Evolutionary conservation across 805 yeast species (phyloP), one percentile per base, ranked within the genome.

Genomic region (Wickerhamomyces queroliae): DNA sequence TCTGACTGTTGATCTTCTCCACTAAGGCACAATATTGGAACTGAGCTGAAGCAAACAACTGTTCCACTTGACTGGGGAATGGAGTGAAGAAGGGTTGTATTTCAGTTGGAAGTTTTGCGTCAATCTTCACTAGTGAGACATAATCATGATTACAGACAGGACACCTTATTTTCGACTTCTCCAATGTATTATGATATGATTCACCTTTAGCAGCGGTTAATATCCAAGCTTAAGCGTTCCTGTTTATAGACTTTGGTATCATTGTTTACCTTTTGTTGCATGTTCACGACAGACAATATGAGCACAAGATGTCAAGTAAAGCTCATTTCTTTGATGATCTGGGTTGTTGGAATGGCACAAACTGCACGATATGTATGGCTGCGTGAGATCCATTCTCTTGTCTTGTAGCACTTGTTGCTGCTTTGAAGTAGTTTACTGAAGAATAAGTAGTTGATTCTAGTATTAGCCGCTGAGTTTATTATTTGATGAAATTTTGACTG

Each of bases 231-330:
- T n/a, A n/a, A n/a, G n/a, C n/a, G n/a, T n/a, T n/a, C n/a, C n/a
- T n/a, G n/a, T n/a, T n/a, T n/a, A n/a, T n/a, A n/a, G n/a, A 27
- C 5, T 5, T n/a, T 12, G 39, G 39, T 36, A 18, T 33, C 17
- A 20, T 19, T 13, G 25, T 17, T 17, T 36, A 49, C 54, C 36
- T 36, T 34, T 44, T 9, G 40, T n/a, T 9, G 50, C 46, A 45
- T 65, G 68, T 12, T 53, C 52, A 3, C 52, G 47, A 35, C 70
- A 65, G 17, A 65, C 43, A 1, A 59, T 51, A 44, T 64, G 69
- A 4, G 68, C 69, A 49, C 70, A 65, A 3, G 68, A 62, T 1
- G 67, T 63, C 35, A 65, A 40, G 31, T 47, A 48, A 18, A 64
- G 49, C 1, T 53, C 53, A n/a, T 47, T 51, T 3, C 41, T 52